Base-by-base conservation (phyloP, 768 basidiomycete genomes). In the Auricularia sp. region DNA sequence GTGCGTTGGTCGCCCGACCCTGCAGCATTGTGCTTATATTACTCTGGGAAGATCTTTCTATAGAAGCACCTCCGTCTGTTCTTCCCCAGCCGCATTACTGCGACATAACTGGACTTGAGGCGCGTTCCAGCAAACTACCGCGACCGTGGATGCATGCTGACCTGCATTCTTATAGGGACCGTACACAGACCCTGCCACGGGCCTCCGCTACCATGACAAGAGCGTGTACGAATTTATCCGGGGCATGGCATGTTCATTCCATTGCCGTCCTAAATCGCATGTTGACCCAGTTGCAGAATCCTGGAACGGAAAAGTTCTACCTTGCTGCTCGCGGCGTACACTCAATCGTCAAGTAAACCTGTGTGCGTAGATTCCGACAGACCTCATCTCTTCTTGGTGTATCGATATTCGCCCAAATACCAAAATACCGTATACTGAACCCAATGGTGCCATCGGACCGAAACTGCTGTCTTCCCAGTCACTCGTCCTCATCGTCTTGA, bases 61-160 rank as follows among this genome's bases (percentile, higher is more conserved):
- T 93, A 53, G 91, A 93, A 71, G 90, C 91, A 4, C 89, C 91
- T 0, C 91, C 91, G 0, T 93, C 90, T 10, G 71, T 93, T 1
- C 76, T 89, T 7, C 91, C 91, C 3, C 87, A 85, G 59, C 80
- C 81, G 65, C 85, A 87, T 66, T 91, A 88, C 62, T 93, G 91
- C 70, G 91, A 93, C 74, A 92, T 93, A 16, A 93, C 91, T 0
- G 90, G 91, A 0, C 78, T 93, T 12, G 90, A 91, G 74, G 90
- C 88, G 36, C 7, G 74, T 66, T 4, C 23, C 34, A 39, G 60
- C 34, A 14, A 23, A 18, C 8, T 64, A 34, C 21, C 44, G 11
- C 16, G n/a, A 60, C 16, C 43, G 21, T 59, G 43, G 39, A 42
- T 53, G 18, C 21, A 2, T 36, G 18, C 61, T 42, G 23, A 33